phyloP scores from a whole-genome alignment of 441 rosid species.

The Geranium incanum region DNA sequence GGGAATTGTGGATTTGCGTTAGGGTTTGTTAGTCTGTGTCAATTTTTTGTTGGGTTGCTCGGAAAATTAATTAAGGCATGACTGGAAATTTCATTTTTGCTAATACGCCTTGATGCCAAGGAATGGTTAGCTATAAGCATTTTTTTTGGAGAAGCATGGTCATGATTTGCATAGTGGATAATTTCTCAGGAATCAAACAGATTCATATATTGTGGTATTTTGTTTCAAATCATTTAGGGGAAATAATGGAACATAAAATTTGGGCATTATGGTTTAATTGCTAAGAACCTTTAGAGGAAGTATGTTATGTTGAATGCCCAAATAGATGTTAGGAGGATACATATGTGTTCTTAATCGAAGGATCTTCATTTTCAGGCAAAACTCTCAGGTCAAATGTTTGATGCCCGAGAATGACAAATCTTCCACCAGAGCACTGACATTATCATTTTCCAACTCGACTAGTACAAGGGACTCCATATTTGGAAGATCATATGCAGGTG shows the following conservation, averaged over 20 bases:
- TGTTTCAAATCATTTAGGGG: background rate
- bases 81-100: background rate
- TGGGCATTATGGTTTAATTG: background rate
- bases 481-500: slow-evolving; percentile 16
- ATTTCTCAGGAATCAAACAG: background rate
- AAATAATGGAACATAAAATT: background rate
- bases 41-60: background rate
- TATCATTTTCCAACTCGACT: slow-evolving; percentile 18
- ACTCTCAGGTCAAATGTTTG: slow-evolving; percentile 16
- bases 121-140: background rate
- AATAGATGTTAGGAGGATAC: background rate
- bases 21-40: background rate
- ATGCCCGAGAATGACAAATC: slow-evolving; percentile 21
- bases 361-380: slow-evolving; percentile 25
- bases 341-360: background rate
- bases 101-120: background rate
- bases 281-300: background rate
- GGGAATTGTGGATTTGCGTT: slow-evolving; percentile 2
- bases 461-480: slow-evolving; percentile 16
- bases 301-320: background rate
- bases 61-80: background rate
- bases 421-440: slow-evolving; percentile 21
- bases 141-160: background rate
- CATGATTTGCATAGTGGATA: background rate
- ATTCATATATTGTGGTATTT: background rate